Conservation (phyloP, 2,329 filamentous ascomycete genomes). For the Fusarium sp. region DNA sequence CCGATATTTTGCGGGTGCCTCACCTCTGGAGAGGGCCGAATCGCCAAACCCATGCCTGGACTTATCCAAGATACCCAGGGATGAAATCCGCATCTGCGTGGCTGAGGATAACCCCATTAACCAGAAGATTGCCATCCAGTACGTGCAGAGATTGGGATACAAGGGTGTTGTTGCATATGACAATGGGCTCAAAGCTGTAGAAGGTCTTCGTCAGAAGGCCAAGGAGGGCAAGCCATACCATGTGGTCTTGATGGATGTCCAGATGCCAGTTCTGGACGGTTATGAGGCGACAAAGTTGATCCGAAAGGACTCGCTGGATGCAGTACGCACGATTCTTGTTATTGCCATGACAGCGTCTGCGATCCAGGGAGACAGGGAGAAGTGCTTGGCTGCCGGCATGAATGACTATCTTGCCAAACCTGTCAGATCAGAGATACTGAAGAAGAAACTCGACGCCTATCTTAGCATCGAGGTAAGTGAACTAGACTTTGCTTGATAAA, state of each 20-base stretch:
- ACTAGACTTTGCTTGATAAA: neutral
- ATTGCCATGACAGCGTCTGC: slow-evolving; percentile 98
- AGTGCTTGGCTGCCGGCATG: slow-evolving; percentile 96
- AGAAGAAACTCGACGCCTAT: slow-evolving; percentile 78
- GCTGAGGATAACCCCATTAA: slow-evolving; percentile 97
- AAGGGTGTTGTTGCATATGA: slow-evolving; percentile 85
- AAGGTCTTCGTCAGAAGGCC: slow-evolving; percentile 80
- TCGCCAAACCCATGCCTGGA: slow-evolving; percentile 66
- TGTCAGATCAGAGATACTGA: slow-evolving; percentile 87
- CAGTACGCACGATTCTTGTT: slow-evolving; percentile 84
- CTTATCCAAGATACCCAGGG: slow-evolving; percentile 77
- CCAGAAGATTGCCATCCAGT: slow-evolving; percentile 91
- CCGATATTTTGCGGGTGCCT: slow-evolving; percentile 48
- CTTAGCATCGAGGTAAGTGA: slow-evolving; percentile 53
- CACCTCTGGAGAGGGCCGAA: slow-evolving; percentile 52
- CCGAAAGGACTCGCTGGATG: slow-evolving; percentile 78
- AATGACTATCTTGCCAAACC: slow-evolving; percentile 97
- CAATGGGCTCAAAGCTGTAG: slow-evolving; percentile 88
- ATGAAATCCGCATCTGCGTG: slow-evolving; percentile 87
- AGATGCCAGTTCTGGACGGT: slow-evolving; percentile 94
- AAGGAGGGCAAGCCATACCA: slow-evolving; percentile 82
- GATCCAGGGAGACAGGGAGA: slow-evolving; percentile 93
- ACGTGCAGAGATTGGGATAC: slow-evolving; percentile 87
- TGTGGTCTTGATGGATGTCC: slow-evolving; percentile 93
- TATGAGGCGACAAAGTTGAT: slow-evolving; percentile 91